Percentiles rank a stretch among this genome's conserved stretches.
Conservation (phyloP, 495 filamentous ascomycete species). For the Penicillium atrosanguineum region DNA sequence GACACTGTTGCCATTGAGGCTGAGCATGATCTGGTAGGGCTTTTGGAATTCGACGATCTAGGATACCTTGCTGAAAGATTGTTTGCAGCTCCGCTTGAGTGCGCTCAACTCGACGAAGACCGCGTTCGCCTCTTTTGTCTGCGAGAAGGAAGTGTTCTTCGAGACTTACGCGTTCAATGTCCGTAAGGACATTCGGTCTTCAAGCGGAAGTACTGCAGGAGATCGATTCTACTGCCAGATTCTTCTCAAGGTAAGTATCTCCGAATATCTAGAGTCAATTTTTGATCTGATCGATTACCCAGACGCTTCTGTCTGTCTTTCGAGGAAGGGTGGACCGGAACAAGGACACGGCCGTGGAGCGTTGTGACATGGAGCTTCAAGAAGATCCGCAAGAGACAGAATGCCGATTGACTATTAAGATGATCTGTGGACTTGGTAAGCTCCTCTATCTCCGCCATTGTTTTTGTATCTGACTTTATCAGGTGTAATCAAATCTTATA, state of each 20-base stretch:
- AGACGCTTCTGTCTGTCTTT: slow-evolving; percentile 76
- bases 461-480: slow-evolving; percentile 7
- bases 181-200: background rate
- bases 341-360: slow-evolving; percentile 76
- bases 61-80: background rate
- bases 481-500: slow-evolving; percentile 91
- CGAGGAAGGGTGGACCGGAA: slow-evolving; percentile 65
- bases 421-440: slow-evolving; percentile 82
- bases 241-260: slow-evolving; percentile 58
- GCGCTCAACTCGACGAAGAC: slow-evolving; percentile 91
- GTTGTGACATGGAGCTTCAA: slow-evolving; percentile 80
- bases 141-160: slow-evolving; percentile 77
- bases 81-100: slow-evolving; percentile 67
- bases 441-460: background rate
- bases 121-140: slow-evolving; percentile 79
- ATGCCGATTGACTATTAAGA: slow-evolving; percentile 77
- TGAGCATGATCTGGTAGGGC: slow-evolving; percentile 62
- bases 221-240: slow-evolving; percentile 72
- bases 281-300: background rate
- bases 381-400: slow-evolving; percentile 68
- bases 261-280: background rate
- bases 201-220: slow-evolving; percentile 23
- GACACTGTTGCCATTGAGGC: slow-evolving; percentile 88
- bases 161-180: slow-evolving; percentile 57
- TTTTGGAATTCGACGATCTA: background rate